A percentile compares a stretch with the other conserved stretches of the same genome.
Evolutionary conservation across 169 alveolate genomes (phyloP).

Genomic region (Plasmodium cynomolgi): DNA sequence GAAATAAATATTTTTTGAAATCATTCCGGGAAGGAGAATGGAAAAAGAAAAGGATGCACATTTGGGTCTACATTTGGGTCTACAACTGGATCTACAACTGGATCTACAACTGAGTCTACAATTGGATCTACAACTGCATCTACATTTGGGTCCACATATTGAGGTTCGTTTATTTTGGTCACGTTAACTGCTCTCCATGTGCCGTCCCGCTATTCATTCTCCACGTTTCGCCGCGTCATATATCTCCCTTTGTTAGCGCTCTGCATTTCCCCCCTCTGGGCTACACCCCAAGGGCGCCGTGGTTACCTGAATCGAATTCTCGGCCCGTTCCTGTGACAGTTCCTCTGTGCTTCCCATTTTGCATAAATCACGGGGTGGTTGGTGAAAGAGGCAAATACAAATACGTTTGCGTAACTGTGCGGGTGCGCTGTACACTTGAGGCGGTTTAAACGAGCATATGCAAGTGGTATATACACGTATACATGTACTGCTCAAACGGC

Average conservation of each 20-base stretch:
- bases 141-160: background rate
- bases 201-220: background rate
- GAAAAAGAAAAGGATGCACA: background rate
- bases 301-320: constrained; percentile 70
- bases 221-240: background rate
- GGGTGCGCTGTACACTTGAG: background rate
- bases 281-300: background rate
- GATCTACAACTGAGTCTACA: too few species aligned
- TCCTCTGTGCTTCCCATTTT: constrained; percentile 75
- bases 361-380: background rate
- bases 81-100: too few species aligned
- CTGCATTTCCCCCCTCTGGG: background rate
- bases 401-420: background rate
- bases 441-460: background rate
- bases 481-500: background rate
- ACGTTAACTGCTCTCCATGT: background rate
- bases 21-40: background rate
- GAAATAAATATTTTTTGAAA: background rate
- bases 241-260: background rate
- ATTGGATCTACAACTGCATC: too few species aligned
- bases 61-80: background rate
- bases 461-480: background rate
- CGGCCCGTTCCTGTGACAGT: constrained; percentile 71
- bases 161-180: background rate
- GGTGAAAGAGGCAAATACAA: background rate